phyloP scores from a whole-genome alignment of 2,329 filamentous ascomycete genomes.

The Sporothrix schenckii region DNA sequence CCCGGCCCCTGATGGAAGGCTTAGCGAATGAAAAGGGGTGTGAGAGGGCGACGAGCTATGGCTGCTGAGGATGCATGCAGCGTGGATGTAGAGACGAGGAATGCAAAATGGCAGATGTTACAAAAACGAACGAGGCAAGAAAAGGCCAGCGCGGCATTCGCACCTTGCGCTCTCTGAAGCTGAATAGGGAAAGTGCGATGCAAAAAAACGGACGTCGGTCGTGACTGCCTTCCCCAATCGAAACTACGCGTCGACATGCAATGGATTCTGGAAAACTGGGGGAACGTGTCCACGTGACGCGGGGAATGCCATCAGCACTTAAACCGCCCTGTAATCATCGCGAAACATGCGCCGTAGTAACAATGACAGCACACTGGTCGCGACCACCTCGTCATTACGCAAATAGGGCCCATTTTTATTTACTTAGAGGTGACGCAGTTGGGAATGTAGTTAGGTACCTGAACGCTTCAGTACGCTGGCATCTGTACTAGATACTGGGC shows the following conservation, averaged over 20 bases:
- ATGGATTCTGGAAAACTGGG: too few relatives aligned
- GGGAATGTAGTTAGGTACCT: not conserved
- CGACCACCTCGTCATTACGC: slow-evolving; percentile 16
- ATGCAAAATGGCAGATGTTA: not conserved
- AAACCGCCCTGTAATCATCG: not conserved
- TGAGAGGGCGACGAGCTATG: not conserved
- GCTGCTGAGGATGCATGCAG: not conserved
- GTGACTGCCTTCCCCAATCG: slow-evolving; percentile 22
- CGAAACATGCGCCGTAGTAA: not conserved
- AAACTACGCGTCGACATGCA: slow-evolving; percentile 10
- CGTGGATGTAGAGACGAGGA: not conserved
- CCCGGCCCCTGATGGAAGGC: slow-evolving; percentile 7
- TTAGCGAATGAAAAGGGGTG: slow-evolving; percentile 20
- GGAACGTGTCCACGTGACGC: slow-evolving; percentile 10
- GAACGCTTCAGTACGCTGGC: not conserved
- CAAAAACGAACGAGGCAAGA: not conserved
- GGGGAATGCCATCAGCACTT: not conserved
- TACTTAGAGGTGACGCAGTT: not conserved
- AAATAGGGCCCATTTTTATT: slow-evolving; percentile 18
- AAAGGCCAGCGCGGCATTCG: slow-evolving; percentile 7
- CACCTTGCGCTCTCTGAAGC: not conserved
- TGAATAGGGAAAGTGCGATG: slow-evolving; percentile 22
- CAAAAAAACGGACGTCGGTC: slow-evolving; percentile 21
- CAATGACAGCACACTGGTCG: not conserved
- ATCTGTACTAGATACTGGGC: not conserved